Conservation (phyloP, 805 yeast species). For the Cyberlindnera mississippiensis region DNA sequence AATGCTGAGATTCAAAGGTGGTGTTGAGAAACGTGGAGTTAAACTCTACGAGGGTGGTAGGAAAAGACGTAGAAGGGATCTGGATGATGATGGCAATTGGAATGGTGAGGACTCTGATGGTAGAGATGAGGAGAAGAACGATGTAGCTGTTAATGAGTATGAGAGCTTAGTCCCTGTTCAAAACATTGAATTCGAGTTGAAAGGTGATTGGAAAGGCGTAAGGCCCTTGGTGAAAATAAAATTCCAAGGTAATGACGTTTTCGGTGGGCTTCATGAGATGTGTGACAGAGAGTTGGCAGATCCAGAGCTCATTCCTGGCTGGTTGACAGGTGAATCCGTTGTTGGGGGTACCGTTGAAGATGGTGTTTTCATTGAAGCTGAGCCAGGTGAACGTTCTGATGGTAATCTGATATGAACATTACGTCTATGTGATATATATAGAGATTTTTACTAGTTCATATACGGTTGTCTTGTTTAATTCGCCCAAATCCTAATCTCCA, state of each 20-base stretch:
- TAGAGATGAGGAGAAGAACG: conserved; percentile 10
- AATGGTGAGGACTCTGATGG: conserved; percentile 24
- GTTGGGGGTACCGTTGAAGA: conserved; percentile 43
- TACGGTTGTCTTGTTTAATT: too few relatives aligned
- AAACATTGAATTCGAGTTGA: conserved; percentile 41
- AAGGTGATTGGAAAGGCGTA: conserved; percentile 27
- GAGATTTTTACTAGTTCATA: too few relatives aligned
- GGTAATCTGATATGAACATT: too few relatives aligned
- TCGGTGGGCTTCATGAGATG: conserved; percentile 74
- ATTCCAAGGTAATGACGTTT: conserved; percentile 65
- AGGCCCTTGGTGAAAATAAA: conserved; percentile 26
- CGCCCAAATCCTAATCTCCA: too few relatives aligned
- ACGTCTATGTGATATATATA: too few relatives aligned
- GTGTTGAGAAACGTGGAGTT: conserved; percentile 33
- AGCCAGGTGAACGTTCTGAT: too few relatives aligned
- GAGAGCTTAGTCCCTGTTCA: conserved; percentile 59
- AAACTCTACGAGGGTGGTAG: conserved; percentile 37
- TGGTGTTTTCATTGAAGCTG: conserved; percentile 26
- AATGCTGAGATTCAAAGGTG: conserved; percentile 60
- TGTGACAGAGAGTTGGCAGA: conserved; percentile 47
- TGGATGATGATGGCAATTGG: conserved; percentile 8
- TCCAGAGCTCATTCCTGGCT: conserved; percentile 59
- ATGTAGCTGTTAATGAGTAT: conserved; percentile 31
- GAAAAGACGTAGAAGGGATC: conserved; percentile 20
- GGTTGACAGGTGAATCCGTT: conserved; percentile 79